phyloP scores from a whole-genome alignment of 2,329 filamentous ascomycete genomes.

The Fusarium sororula region DNA sequence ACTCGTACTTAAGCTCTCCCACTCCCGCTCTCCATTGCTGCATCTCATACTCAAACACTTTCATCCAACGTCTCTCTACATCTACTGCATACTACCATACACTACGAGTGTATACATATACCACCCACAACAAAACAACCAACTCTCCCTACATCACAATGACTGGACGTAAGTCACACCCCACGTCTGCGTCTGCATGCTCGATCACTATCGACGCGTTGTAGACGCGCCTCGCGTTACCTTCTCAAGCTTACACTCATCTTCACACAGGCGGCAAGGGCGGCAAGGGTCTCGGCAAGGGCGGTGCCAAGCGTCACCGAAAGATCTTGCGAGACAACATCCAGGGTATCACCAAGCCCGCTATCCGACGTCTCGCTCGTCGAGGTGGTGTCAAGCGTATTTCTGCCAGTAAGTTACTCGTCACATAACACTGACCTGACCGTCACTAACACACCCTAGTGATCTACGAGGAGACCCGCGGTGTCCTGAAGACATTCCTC shows the following conservation, averaged over 20 bases:
- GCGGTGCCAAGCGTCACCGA: conserved; percentile 97
- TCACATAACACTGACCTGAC: conserved; percentile 41
- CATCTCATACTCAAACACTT: conserved; percentile 22
- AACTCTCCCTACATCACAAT: conserved; percentile 59
- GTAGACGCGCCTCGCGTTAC: conserved; percentile 70
- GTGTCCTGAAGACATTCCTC: conserved; percentile 81
- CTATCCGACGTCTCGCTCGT: conserved; percentile 96
- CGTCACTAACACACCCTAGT: conserved; percentile 74
- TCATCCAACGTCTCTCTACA: conserved; percentile 22
- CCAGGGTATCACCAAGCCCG: conserved; percentile 98
- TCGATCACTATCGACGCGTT: neutral
- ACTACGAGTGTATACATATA: conserved; percentile 22
- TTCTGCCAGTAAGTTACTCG: conserved; percentile 77
- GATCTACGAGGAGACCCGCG: conserved; percentile 83
- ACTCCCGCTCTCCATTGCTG: conserved; percentile 39
- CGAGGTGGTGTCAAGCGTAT: conserved; percentile 99
- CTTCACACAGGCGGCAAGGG: conserved; percentile 83
- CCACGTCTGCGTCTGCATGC: neutral
- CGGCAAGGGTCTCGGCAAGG: conserved; percentile 98
- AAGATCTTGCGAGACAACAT: conserved; percentile 99
- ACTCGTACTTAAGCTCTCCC: conserved; percentile 51
- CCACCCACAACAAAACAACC: conserved; percentile 25
- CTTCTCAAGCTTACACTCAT: conserved; percentile 65
- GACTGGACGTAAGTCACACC: conserved; percentile 73
- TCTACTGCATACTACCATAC: conserved; percentile 12